A percentile compares a stretch with the other conserved stretches of the same genome.
Conservation (phyloP, 768 basidiomycete species). For the Naematelia aurantialba region DNA sequence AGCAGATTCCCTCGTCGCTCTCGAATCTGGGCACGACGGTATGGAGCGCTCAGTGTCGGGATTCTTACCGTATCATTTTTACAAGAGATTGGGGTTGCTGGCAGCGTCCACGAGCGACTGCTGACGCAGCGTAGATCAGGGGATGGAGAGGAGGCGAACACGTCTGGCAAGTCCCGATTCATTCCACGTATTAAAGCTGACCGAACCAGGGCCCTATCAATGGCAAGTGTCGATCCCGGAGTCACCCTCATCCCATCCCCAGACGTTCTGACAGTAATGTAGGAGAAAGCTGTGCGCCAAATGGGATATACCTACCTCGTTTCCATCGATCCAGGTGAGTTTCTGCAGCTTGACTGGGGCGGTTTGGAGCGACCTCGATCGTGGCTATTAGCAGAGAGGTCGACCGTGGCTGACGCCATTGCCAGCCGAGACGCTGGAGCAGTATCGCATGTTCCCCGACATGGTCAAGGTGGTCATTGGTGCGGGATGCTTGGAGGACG, state of each 20-base stretch:
- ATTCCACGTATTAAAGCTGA: not conserved
- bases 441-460: conserved; percentile 11
- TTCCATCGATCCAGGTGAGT: not conserved
- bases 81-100: not conserved
- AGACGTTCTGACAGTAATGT: not conserved
- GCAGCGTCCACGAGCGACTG: not conserved
- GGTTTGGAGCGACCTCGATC: too few relatives aligned
- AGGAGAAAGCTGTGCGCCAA: not conserved
- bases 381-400: too few relatives aligned
- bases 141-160: conserved; percentile 11
- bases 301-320: not conserved
- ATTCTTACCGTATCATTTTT: not conserved
- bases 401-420: too few relatives aligned
- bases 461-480: conserved; percentile 11
- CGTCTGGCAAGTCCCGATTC: conserved; percentile 3
- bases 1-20: not conserved
- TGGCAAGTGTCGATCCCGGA: not conserved
- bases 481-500: conserved; percentile 1
- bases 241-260: not conserved
- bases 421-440: conserved; percentile 7
- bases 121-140: not conserved
- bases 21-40: not conserved
- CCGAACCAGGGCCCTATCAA: not conserved
- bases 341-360: not conserved
- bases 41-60: not conserved